Percentiles rank a stretch among this genome's conserved stretches.
These are phyloP conservation scores for Hirschioporus abietinus DNA, from an alignment of 768 basidiomycete genomes.

Conservation along the genomic window DNA sequence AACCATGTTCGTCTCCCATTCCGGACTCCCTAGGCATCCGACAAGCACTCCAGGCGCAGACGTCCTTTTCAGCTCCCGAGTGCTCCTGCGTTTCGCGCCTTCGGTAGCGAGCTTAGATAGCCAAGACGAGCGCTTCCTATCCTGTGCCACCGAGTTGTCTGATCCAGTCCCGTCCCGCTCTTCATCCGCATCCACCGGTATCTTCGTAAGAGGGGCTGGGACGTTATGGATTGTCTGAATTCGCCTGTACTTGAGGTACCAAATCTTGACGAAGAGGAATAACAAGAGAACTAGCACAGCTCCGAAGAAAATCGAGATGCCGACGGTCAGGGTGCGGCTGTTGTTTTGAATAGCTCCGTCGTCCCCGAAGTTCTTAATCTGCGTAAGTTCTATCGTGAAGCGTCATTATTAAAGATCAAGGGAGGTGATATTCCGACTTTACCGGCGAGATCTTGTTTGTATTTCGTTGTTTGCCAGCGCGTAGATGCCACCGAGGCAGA, in stretches of 20 bases:
- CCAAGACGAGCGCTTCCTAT: neutral
- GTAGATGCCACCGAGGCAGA: neutral
- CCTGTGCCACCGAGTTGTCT: neutral
- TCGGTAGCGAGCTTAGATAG: neutral
- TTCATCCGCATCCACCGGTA: neutral
- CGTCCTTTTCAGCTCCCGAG: neutral
- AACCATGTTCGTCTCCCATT: conserved; percentile 5
- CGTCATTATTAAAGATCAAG: no score
- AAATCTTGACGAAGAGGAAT: neutral
- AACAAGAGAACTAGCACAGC: neutral
- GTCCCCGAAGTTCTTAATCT: neutral
- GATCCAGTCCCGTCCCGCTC: neutral
- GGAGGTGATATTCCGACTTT: neutral
- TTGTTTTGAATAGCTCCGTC: neutral
- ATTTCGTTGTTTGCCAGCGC: neutral
- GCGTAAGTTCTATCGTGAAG: neutral
- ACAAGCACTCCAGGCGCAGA: neutral
- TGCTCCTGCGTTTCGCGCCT: neutral
- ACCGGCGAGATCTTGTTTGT: neutral
- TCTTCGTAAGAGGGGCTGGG: neutral
- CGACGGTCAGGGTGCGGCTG: neutral
- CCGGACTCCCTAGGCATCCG: neutral
- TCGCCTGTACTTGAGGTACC: conserved; percentile 2
- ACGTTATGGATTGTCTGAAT: conserved; percentile 1
- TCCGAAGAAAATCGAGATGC: neutral